Evolutionary conservation across 352 stramenopile species (phyloP).

Genomic region (Pythium plurisporium): DNA sequence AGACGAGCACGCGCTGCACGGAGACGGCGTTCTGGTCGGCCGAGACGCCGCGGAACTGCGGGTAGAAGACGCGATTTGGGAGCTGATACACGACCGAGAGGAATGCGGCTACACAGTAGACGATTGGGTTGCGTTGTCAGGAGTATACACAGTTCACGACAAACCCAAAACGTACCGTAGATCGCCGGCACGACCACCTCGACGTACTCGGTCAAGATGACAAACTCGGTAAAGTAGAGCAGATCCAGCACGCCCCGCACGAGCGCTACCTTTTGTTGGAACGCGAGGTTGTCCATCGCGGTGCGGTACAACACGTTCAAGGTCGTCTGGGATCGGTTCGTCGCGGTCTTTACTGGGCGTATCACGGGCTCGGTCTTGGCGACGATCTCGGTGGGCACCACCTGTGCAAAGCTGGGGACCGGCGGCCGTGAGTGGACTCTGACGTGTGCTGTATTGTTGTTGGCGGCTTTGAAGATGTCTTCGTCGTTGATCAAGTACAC

Average conservation of each 20-base stretch:
- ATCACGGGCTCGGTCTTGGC: no score
- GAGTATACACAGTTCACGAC: no score
- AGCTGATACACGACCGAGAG: conserved; percentile 22
- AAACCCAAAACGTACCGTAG: conserved; percentile 41
- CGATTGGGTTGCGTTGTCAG: no score
- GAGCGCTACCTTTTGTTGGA: conserved; percentile 20
- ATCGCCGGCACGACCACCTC: conserved; percentile 37
- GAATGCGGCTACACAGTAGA: not conserved
- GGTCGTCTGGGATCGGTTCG: no score
- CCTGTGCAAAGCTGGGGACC: not conserved
- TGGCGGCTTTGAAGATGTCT: not conserved
- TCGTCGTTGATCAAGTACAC: not conserved
- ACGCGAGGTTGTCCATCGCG: not conserved
- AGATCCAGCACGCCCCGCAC: conserved; percentile 17
- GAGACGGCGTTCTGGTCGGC: conserved; percentile 9
- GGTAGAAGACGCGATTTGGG: conserved; percentile 15
- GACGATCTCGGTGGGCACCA: not conserved
- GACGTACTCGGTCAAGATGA: conserved; percentile 38
- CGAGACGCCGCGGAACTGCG: conserved; percentile 23
- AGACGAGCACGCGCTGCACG: conserved; percentile 30
- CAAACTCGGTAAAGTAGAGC: conserved; percentile 42
- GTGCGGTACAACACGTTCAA: not conserved
- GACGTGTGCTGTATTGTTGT: not conserved
- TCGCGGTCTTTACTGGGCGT: no score
- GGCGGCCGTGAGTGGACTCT: not conserved